Conservation (phyloP, 2,329 filamentous ascomycete species). For the Cytospora schulzeri region DNA sequence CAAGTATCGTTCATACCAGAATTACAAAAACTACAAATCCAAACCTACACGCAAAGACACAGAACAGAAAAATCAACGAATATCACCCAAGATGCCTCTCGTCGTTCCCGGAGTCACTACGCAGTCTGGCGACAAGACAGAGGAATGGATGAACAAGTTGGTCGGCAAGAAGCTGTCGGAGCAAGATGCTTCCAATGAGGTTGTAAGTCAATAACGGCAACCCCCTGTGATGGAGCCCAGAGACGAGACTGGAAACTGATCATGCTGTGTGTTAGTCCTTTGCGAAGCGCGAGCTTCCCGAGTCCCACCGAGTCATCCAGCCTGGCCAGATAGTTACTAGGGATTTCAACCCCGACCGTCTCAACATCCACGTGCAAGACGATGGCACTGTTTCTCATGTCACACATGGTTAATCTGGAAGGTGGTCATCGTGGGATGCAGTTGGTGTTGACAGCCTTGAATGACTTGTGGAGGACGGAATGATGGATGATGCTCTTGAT, state of each 20-base stretch:
- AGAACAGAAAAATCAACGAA: slow-evolving; percentile 4
- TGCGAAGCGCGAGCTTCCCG: slow-evolving; percentile 60
- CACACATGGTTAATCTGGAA: slow-evolving; percentile 50
- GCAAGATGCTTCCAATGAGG: slow-evolving; percentile 48
- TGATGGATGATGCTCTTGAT: neutral
- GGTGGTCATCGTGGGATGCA: neutral
- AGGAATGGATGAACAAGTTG: slow-evolving; percentile 64
- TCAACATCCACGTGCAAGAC: slow-evolving; percentile 62
- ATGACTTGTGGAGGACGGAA: neutral
- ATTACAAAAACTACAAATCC: neutral
- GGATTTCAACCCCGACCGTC: slow-evolving; percentile 55
- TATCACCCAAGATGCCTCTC: slow-evolving; percentile 61
- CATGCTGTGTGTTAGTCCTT: slow-evolving; percentile 50
- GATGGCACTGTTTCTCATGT: slow-evolving; percentile 64
- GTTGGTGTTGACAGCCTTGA: neutral
- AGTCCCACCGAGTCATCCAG: slow-evolving; percentile 57
- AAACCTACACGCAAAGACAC: slow-evolving; percentile 7
- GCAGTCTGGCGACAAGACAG: slow-evolving; percentile 48
- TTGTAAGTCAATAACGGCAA: slow-evolving; percentile 43
- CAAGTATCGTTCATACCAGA: neutral
- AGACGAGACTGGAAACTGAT: neutral
- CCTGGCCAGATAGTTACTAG: slow-evolving; percentile 60
- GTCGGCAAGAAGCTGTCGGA: slow-evolving; percentile 65
- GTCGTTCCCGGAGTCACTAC: slow-evolving; percentile 60
- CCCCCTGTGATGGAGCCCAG: neutral